A percentile compares a stretch with the other conserved stretches of the same genome.
Evolutionary conservation across 2,329 filamentous ascomycete genomes (phyloP).

Genomic region (Claviceps sp.): DNA sequence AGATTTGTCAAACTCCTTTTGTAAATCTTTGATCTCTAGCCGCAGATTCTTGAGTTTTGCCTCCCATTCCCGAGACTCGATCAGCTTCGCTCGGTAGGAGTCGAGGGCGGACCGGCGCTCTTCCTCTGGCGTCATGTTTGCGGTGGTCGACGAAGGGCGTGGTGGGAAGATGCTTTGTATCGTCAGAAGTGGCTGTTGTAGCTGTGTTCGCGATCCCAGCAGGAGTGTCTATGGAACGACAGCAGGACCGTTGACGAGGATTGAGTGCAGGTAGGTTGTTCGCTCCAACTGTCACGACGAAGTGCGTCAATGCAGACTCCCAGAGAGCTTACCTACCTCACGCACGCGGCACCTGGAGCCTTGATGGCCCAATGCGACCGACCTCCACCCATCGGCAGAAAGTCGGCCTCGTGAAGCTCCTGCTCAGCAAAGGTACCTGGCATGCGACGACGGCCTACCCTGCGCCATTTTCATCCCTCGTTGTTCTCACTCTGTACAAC

Average conservation of each 20-base stretch:
- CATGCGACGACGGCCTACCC: too few species aligned
- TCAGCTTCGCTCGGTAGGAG: constrained; percentile 66
- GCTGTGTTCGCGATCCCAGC: not conserved
- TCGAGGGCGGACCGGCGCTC: constrained; percentile 58
- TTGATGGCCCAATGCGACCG: constrained; percentile 9
- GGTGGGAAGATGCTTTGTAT: not conserved
- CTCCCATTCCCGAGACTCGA: constrained; percentile 97
- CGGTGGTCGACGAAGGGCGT: not conserved
- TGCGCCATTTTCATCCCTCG: too few species aligned
- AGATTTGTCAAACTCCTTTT: constrained; percentile 90
- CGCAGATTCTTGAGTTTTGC: constrained; percentile 90
- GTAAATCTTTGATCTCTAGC: constrained; percentile 88
- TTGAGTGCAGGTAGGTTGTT: not conserved
- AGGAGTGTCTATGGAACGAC: not conserved
- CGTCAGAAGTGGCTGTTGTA: not conserved
- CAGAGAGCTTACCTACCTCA: constrained; percentile 30
- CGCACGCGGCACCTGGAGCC: constrained; percentile 19
- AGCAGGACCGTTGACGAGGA: not conserved
- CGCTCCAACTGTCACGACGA: not conserved
- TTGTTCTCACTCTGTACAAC: too few species aligned
- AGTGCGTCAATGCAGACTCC: constrained; percentile 2
- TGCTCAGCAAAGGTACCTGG: too few species aligned
- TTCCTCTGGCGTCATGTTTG: constrained; percentile 38
- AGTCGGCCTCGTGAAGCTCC: constrained; percentile 12
- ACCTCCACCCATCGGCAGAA: constrained; percentile 16